Percentiles rank a stretch among this genome's conserved stretches.
Evolutionary conservation across 2,329 filamentous ascomycete species (phyloP).

Genomic region (Byssothecium circinans): DNA sequence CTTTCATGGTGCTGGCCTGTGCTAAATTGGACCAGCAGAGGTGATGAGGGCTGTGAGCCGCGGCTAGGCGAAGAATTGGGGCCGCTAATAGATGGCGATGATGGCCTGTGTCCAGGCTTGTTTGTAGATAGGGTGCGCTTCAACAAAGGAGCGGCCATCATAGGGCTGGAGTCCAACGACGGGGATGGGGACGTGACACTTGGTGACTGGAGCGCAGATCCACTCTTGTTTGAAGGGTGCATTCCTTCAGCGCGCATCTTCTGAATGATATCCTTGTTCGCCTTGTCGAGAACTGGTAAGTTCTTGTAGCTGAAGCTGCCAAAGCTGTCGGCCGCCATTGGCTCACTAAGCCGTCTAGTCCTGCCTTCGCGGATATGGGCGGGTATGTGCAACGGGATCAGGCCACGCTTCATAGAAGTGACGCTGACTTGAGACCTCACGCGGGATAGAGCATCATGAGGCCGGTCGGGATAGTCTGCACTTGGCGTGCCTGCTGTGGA

Average conservation of each 20-base stretch:
- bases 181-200: conserved; percentile 58
- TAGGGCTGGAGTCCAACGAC: conserved; percentile 81
- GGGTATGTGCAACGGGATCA: conserved; percentile 95
- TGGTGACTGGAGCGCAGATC: conserved; percentile 46
- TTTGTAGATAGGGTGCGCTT: conserved; percentile 83
- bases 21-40: conserved; percentile 94
- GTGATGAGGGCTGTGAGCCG: conserved; percentile 80
- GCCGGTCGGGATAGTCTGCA: conserved; percentile 81
- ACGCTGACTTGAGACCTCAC: conserved; percentile 81
- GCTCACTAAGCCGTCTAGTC: conserved; percentile 85
- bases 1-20: conserved; percentile 80
- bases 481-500: conserved; percentile 70
- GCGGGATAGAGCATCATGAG: conserved; percentile 89
- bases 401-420: conserved; percentile 81
- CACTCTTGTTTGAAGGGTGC: conserved; percentile 62
- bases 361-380: conserved; percentile 92
- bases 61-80: conserved; percentile 85
- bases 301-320: conserved; percentile 98
- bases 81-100: conserved; percentile 83
- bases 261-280: conserved; percentile 98
- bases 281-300: conserved; percentile 91
- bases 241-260: conserved; percentile 91
- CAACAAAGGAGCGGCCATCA: conserved; percentile 75
- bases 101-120: conserved; percentile 70
- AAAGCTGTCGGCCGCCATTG: conserved; percentile 87